Conservation (phyloP, 2,329 filamentous ascomycete genomes). For the Alternaria tenuissima region DNA sequence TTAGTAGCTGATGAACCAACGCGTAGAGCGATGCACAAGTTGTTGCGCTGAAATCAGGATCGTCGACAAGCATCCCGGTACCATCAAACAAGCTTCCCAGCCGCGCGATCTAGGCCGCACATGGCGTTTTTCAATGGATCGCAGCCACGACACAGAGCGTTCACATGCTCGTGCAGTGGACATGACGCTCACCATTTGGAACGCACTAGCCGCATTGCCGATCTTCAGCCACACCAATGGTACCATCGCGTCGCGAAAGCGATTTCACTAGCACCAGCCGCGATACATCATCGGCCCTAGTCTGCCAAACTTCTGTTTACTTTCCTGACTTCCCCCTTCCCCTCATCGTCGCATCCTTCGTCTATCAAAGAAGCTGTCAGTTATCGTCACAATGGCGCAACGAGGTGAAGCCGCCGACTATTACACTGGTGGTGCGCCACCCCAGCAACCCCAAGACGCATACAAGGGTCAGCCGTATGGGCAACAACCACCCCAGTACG, state of each 20-base stretch:
- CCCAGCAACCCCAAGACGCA: constrained; percentile 28
- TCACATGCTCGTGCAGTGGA: background rate
- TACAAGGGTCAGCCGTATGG: constrained; percentile 36
- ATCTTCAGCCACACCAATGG: constrained; percentile 28
- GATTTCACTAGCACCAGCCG: constrained; percentile 20
- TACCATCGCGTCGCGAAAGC: constrained; percentile 4
- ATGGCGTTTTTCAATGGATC: constrained; percentile 5
- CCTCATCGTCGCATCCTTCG: constrained; percentile 4
- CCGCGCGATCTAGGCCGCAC: constrained; percentile 17
- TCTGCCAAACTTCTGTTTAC: constrained; percentile 10
- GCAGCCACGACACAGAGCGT: constrained; percentile 25
- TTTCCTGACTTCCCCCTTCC: constrained; percentile 2
- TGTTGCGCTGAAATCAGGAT: constrained; percentile 5
- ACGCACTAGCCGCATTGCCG: constrained; percentile 8
- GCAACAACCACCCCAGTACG: constrained; percentile 43
- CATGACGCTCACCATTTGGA: constrained; percentile 12
- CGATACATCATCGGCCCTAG: constrained; percentile 21
- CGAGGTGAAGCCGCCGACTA: constrained; percentile 51
- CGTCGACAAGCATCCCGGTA: constrained; percentile 3
- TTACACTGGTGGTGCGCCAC: constrained; percentile 43
- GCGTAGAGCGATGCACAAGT: background rate
- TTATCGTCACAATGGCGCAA: constrained; percentile 37
- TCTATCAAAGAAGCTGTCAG: background rate
- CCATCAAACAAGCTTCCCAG: constrained; percentile 10
- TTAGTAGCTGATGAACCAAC: background rate